Evolutionary conservation across 495 filamentous ascomycete genomes (phyloP).

Genomic region (Xylaria curta): DNA sequence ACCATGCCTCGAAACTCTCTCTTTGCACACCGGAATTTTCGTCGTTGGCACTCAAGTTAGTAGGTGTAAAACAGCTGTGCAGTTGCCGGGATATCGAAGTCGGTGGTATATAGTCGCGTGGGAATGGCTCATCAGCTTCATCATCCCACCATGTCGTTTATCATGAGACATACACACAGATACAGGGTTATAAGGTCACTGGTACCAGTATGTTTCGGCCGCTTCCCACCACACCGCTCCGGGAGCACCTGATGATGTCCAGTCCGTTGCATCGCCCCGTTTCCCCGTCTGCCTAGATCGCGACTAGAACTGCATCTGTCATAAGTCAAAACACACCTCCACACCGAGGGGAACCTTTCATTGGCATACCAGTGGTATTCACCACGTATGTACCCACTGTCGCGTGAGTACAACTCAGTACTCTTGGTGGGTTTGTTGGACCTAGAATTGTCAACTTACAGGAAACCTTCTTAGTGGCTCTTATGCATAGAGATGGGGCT

Average conservation of each 20-base stretch:
- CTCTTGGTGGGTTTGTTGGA: background rate
- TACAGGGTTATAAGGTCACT: no score
- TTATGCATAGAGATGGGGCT: constrained; percentile 2
- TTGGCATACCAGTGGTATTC: background rate
- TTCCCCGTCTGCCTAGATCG: constrained; percentile 4
- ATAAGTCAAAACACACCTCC: background rate
- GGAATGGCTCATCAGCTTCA: background rate
- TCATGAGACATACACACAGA: constrained; percentile 9
- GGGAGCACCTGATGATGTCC: constrained; percentile 7
- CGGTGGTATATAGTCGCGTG: background rate
- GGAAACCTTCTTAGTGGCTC: background rate
- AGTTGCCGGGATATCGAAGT: background rate
- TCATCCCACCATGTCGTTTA: constrained; percentile 6
- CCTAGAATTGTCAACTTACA: background rate
- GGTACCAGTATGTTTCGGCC: background rate
- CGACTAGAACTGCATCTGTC: constrained; percentile 4
- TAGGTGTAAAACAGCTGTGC: background rate
- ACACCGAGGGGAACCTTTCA: background rate
- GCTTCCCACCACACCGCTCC: background rate
- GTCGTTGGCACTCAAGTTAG: background rate
- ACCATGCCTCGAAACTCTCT: no score
- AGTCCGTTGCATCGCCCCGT: background rate
- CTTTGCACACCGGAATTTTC: no score
- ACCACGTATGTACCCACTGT: constrained; percentile 12
- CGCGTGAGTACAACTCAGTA: constrained; percentile 5